These are phyloP conservation scores for Ramalina intermedia DNA, from an alignment of 495 filamentous ascomycete genomes.

Conservation along the genomic window DNA sequence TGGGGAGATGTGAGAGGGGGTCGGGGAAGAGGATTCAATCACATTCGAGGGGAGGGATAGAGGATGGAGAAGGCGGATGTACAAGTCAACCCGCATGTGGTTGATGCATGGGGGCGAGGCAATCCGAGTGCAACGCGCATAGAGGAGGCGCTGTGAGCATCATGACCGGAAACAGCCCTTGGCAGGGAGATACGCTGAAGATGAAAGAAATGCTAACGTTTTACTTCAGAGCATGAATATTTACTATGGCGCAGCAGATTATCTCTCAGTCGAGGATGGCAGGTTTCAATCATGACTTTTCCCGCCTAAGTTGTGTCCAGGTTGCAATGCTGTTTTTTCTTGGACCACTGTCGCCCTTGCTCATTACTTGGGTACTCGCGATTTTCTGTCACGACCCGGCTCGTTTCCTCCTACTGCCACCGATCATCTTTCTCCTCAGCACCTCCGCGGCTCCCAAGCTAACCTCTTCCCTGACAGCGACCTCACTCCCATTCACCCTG, in stretches of 20 bases:
- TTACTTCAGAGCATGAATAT: not conserved
- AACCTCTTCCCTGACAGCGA: not conserved
- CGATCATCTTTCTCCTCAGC: slow-evolving; percentile 15
- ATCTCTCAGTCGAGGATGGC: no score
- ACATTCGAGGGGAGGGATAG: not conserved
- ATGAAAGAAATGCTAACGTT: no score
- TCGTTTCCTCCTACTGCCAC: slow-evolving; percentile 6
- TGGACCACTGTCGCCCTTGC: no score
- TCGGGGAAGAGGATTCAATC: not conserved
- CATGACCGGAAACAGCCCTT: no score
- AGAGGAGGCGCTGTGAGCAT: no score
- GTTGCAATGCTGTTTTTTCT: no score
- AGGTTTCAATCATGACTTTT: no score
- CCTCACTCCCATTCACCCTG: not conserved
- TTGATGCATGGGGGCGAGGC: not conserved
- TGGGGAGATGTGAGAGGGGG: slow-evolving; percentile 32
- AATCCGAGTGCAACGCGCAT: no score
- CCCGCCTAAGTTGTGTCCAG: no score
- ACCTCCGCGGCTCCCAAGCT: slow-evolving; percentile 14
- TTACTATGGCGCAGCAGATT: not conserved
- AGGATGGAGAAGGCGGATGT: not conserved
- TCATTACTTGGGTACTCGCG: no score
- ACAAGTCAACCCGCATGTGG: not conserved
- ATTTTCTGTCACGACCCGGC: not conserved
- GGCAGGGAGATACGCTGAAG: no score